These are phyloP conservation scores for Leishmania major DNA, from an alignment of 208 protist genomes.

Conservation along the genomic window DNA sequence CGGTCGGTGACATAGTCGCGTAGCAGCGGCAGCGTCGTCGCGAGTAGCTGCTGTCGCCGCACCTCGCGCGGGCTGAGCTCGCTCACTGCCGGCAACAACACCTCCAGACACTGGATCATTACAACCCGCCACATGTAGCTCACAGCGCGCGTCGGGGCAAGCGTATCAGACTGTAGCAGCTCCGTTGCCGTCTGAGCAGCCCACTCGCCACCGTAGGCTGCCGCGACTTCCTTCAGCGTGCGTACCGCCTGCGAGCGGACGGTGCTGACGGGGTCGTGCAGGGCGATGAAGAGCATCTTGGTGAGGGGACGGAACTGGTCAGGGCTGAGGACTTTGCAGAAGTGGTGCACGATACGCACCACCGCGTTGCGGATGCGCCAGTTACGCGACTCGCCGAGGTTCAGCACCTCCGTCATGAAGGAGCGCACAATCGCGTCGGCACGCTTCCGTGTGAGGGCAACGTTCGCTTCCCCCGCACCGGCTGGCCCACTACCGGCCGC, in stretches of 20 bases:
- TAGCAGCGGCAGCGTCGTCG: conserved; percentile 51
- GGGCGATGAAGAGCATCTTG: conserved; percentile 44
- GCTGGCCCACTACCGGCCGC: neutral
- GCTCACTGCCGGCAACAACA: conserved; percentile 55
- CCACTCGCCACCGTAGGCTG: conserved; percentile 59
- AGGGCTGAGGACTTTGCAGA: conserved; percentile 40
- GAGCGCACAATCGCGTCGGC: conserved; percentile 30
- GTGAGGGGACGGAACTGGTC: conserved; percentile 61
- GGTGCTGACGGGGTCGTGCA: conserved; percentile 70
- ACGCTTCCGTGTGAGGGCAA: conserved; percentile 19
- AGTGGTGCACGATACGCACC: conserved; percentile 48
- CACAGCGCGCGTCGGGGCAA: conserved; percentile 17
- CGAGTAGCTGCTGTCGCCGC: conserved; percentile 51
- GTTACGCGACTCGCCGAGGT: conserved; percentile 64
- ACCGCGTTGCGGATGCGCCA: conserved; percentile 75
- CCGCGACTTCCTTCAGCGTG: conserved; percentile 50
- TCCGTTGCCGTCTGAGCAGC: conserved; percentile 57
- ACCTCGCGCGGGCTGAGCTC: conserved; percentile 46
- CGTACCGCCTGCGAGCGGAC: conserved; percentile 59
- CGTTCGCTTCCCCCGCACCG: neutral
- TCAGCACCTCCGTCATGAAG: conserved; percentile 44
- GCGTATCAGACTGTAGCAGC: conserved; percentile 62
- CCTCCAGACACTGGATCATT: conserved; percentile 57
- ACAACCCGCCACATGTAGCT: conserved; percentile 62
- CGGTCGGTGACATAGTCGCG: conserved; percentile 43